phyloP scores from a whole-genome alignment of 148 eudicot species.

The Euryodendron excelsum region DNA sequence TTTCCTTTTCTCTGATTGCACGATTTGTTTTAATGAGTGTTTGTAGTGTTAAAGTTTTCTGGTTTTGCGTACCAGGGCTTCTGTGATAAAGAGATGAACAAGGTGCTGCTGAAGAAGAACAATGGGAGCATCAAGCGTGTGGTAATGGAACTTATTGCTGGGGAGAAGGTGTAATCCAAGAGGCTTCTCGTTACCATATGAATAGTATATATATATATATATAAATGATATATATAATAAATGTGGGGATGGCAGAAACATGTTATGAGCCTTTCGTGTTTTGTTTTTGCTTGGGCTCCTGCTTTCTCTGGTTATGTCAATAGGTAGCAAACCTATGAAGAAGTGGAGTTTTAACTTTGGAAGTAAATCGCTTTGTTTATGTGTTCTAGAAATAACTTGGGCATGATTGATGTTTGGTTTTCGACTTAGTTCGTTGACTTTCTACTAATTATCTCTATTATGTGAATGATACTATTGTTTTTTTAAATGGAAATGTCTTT shows the following conservation, averaged over 20 bases:
- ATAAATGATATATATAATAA: neutral
- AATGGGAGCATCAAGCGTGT: slow-evolving; percentile 80
- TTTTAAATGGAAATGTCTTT: too few relatives aligned
- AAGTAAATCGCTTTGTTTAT: neutral
- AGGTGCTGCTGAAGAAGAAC: slow-evolving; percentile 72
- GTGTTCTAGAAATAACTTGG: neutral
- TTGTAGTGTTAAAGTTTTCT: too few relatives aligned
- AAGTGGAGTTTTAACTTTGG: neutral
- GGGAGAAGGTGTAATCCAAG: slow-evolving; percentile 34
- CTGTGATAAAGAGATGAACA: slow-evolving; percentile 52
- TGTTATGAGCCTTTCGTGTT: neutral
- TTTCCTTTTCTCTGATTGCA: neutral
- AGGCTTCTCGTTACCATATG: neutral
- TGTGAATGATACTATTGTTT: neutral
- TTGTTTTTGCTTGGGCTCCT: neutral
- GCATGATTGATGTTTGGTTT: neutral
- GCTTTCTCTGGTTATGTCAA: neutral
- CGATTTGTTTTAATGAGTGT: neutral
- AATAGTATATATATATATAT: neutral
- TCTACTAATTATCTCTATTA: neutral
- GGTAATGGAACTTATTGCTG: slow-evolving; percentile 81
- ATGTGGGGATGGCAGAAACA: neutral
- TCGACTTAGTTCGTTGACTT: neutral
- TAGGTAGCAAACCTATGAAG: neutral
- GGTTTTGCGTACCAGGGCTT: slow-evolving; percentile 59